Conservation (phyloP, 768 basidiomycete species). For the Ramaria rubella region DNA sequence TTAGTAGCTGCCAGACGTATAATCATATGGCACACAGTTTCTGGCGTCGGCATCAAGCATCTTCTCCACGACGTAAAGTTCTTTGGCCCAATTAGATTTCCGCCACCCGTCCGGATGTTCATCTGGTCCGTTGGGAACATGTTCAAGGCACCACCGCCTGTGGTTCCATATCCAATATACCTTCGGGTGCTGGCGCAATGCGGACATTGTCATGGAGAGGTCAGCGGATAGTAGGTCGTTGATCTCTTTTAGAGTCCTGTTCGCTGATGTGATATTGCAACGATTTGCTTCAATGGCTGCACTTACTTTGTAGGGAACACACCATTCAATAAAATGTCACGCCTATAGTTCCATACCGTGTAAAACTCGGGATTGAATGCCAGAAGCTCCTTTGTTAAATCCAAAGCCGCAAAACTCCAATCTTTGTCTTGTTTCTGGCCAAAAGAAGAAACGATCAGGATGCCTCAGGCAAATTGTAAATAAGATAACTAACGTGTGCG, state of each 20-base stretch:
- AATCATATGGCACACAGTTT: slow-evolving; percentile 61
- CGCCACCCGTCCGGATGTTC: slow-evolving; percentile 60
- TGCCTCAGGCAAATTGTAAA: not conserved
- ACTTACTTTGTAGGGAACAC: slow-evolving; percentile 62
- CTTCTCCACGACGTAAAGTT: slow-evolving; percentile 83
- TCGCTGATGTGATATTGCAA: slow-evolving; percentile 5
- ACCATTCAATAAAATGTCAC: slow-evolving; percentile 67
- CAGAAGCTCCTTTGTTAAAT: slow-evolving; percentile 70
- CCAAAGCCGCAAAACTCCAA: slow-evolving; percentile 67
- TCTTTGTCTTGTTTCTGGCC: slow-evolving; percentile 65
- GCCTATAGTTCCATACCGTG: slow-evolving; percentile 92
- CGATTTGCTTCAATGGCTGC: not conserved
- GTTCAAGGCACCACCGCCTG: slow-evolving; percentile 88
- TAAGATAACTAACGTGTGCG: slow-evolving; percentile 35
- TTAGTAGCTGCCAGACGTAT: not conserved
- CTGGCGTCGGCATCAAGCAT: slow-evolving; percentile 88
- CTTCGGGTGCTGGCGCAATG: slow-evolving; percentile 83
- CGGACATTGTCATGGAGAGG: slow-evolving; percentile 70
- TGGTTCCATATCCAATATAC: slow-evolving; percentile 99
- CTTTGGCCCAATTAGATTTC: slow-evolving; percentile 73
- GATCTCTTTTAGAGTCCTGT: slow-evolving; percentile 53
- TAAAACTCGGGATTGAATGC: slow-evolving; percentile 92
- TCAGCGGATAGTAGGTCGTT: slow-evolving; percentile 66
- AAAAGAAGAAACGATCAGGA: not conserved
- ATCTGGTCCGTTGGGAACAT: slow-evolving; percentile 69